Conservation (phyloP, 805 yeast species). For the Candida yuanshanica region DNA sequence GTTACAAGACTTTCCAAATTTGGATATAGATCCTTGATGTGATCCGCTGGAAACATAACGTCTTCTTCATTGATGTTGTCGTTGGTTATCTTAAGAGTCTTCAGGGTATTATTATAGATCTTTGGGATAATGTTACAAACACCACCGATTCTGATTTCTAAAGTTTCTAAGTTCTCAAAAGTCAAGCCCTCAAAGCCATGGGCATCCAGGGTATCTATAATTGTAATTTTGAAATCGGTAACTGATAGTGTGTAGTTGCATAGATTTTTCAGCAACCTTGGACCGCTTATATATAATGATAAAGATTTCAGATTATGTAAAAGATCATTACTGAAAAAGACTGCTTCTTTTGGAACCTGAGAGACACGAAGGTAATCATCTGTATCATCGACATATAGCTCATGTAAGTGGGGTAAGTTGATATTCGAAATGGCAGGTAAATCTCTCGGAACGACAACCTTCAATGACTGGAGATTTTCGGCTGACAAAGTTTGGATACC, state of each 20-base stretch:
- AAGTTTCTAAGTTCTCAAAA: background rate
- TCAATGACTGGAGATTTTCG: background rate
- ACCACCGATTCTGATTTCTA: slow-evolving; percentile 1
- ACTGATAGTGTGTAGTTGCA: background rate
- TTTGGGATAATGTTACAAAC: background rate
- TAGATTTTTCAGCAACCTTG: background rate
- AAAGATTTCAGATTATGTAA: background rate
- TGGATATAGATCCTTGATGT: slow-evolving; percentile 3
- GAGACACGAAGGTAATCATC: background rate
- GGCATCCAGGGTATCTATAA: background rate
- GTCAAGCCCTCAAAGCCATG: background rate
- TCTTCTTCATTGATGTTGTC: background rate
- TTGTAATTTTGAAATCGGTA: background rate
- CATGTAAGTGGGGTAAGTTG: background rate
- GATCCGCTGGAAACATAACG: background rate
- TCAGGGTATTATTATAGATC: background rate
- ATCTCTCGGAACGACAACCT: background rate
- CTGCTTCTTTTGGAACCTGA: background rate
- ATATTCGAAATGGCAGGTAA: background rate
- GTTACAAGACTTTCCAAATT: background rate
- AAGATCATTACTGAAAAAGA: background rate
- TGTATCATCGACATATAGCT: background rate
- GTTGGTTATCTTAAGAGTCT: background rate
- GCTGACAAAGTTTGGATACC: background rate
- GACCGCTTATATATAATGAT: background rate